phyloP scores from a whole-genome alignment of 805 yeast genomes.

The Isabelozyma heimii region DNA sequence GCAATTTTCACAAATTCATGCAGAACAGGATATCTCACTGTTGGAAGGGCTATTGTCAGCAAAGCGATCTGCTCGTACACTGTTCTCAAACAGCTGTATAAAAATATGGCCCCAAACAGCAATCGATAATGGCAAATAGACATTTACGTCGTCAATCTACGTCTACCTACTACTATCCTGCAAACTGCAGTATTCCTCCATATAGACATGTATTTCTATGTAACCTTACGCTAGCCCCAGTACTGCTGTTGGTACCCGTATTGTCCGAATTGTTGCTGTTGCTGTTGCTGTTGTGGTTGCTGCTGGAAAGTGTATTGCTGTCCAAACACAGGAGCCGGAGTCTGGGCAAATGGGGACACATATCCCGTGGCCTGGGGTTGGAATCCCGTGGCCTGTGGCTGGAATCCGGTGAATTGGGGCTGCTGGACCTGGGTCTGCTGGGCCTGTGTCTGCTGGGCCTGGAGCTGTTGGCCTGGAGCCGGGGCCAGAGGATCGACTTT shows the following conservation, averaged over 20 bases:
- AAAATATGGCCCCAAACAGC: too few species aligned
- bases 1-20: too few species aligned
- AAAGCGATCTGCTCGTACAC: too few species aligned
- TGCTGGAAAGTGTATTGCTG: not conserved
- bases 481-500: slow-evolving; percentile 13
- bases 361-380: not conserved
- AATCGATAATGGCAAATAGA: too few species aligned
- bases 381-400: slow-evolving; percentile 9
- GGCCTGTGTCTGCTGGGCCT: slow-evolving; percentile 3
- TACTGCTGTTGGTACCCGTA: not conserved
- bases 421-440: slow-evolving; percentile 2
- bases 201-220: too few species aligned
- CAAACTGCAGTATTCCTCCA: too few species aligned
- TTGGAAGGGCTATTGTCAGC: too few species aligned
- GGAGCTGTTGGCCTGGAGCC: slow-evolving; percentile 7
- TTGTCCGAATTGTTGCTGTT: not conserved
- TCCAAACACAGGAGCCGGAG: not conserved
- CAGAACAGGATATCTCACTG: too few species aligned
- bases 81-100: too few species aligned
- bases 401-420: slow-evolving; percentile 2
- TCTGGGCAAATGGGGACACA: slow-evolving; percentile 1
- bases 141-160: too few species aligned
- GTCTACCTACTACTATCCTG: too few species aligned
- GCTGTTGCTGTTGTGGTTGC: not conserved
- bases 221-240: not conserved